These are phyloP conservation scores for Naganishia vaughanmartiniae DNA, from an alignment of 768 basidiomycete genomes.

Conservation along the genomic window DNA sequence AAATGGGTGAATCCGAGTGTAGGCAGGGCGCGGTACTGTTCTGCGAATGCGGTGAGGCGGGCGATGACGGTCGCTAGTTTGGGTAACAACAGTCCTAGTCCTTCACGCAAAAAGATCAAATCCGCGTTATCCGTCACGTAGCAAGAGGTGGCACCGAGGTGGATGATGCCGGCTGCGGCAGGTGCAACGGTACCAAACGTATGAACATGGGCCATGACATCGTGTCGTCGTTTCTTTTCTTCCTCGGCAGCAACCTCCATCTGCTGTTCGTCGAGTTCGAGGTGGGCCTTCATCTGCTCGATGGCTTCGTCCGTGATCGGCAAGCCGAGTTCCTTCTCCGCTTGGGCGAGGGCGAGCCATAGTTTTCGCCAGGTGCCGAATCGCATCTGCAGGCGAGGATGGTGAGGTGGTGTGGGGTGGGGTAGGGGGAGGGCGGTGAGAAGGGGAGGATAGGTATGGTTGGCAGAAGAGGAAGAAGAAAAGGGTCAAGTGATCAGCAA, in stretches of 20 bases:
- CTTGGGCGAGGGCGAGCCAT: constrained; percentile 94
- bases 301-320: constrained; percentile 86
- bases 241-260: constrained; percentile 87
- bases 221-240: constrained; percentile 95
- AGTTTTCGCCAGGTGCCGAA: constrained; percentile 92
- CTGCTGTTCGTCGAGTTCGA: constrained; percentile 83
- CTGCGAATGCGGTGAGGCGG: constrained; percentile 78
- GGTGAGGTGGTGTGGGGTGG: not conserved
- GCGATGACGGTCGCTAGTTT: constrained; percentile 89
- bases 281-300: constrained; percentile 87
- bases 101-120: constrained; percentile 90
- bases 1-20: constrained; percentile 98
- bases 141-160: constrained; percentile 97
- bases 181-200: constrained; percentile 92
- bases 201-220: constrained; percentile 99
- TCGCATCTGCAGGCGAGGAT: constrained; percentile 64
- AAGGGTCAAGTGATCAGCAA: not conserved
- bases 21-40: constrained; percentile 79
- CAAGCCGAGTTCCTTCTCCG: constrained; percentile 91
- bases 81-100: constrained; percentile 74
- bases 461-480: not conserved
- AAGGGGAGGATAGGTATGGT: not conserved
- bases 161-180: constrained; percentile 92
- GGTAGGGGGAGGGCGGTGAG: not conserved
- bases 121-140: constrained; percentile 99